A percentile compares a stretch with the other conserved stretches of the same genome.
phyloP scores from a whole-genome alignment of 2,329 filamentous ascomycete species.

The Monilinia polystroma region DNA sequence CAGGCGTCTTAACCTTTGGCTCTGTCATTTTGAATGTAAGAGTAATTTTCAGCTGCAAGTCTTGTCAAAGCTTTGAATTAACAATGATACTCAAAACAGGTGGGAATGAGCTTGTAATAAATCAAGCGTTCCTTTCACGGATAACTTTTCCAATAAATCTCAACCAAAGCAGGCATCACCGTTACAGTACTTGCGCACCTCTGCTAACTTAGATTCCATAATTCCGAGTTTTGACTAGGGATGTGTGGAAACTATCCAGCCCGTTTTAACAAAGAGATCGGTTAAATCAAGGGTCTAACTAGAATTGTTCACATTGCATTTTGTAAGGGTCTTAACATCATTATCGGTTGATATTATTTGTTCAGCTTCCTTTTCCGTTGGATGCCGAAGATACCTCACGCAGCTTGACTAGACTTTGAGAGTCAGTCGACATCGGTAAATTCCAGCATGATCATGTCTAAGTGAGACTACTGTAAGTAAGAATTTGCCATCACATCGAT shows the following conservation, averaged over 20 bases:
- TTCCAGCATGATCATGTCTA: neutral
- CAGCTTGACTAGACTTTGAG: too few relatives aligned
- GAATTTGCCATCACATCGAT: neutral
- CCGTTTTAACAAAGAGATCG: neutral
- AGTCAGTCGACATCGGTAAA: neutral
- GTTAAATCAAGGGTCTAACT: neutral
- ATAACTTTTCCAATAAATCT: neutral
- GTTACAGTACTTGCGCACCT: neutral
- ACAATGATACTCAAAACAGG: neutral
- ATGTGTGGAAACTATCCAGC: neutral
- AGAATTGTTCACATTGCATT: neutral
- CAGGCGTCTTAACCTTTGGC: neutral
- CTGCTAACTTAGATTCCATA: neutral
- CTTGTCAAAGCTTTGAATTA: neutral
- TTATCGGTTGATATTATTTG: neutral
- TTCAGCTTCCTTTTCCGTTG: neutral
- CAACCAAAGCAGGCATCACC: neutral
- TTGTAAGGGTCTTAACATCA: neutral
- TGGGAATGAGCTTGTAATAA: slow-evolving; percentile 5
- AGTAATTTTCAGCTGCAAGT: neutral
- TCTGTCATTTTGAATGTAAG: slow-evolving; percentile 8
- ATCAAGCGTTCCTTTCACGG: neutral
- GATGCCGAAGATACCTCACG: neutral
- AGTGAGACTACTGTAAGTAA: neutral
- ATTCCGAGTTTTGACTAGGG: neutral